Evolutionary conservation across 163 green algal species (phyloP), one percentile per base, ranked within the genome.

Genomic region (Trebouxiophyceae sp.): DNA sequence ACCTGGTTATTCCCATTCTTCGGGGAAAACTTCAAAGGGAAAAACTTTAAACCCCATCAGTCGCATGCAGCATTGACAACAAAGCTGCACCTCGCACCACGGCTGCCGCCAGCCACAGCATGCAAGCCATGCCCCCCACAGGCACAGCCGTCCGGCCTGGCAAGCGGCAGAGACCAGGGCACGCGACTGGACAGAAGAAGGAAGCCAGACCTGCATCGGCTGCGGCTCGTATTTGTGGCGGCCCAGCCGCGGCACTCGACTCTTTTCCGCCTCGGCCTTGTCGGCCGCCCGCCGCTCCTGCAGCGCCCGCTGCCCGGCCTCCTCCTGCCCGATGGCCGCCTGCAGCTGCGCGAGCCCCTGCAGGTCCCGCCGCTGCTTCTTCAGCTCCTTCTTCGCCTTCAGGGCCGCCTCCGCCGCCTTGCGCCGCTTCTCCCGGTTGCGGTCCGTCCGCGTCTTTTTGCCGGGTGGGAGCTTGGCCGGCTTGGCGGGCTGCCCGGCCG

Each of bases 181-280:
- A n/a, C n/a, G n/a, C n/a, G n/a, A n/a, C n/a, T n/a, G n/a, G n/a
- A n/a, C n/a, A n/a, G n/a, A n/a, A n/a, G n/a, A n/a, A n/a, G n/a
- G n/a, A n/a, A n/a, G n/a, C n/a, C n/a, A n/a, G n/a, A 72, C 70
- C 66, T 90, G 76, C 44, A 85, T 34, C 22, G 80, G 67, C 57
- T 74, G 74, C 29, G 77, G 66, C 55, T 79, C 54, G 63, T 79
- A 89, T 12, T 57, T 69, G 58, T 75, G 54, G 60, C 77, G 81
- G 39, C 70, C 70, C 32, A 86, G 68, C 33, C 63, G 55, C 23
- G 79, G 77, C n/a, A n/a, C n/a, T n/a, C n/a, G n/a, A n/a, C n/a
- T n/a, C 8, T 77, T 74, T 66, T 69, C 29, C 1, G 26, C 54
- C 68, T 86, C 79, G 26, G 39, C 59, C 54, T 68, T 71, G 46